Conservation (phyloP, 2,329 filamentous ascomycete species). For the Nakataea oryzae region DNA sequence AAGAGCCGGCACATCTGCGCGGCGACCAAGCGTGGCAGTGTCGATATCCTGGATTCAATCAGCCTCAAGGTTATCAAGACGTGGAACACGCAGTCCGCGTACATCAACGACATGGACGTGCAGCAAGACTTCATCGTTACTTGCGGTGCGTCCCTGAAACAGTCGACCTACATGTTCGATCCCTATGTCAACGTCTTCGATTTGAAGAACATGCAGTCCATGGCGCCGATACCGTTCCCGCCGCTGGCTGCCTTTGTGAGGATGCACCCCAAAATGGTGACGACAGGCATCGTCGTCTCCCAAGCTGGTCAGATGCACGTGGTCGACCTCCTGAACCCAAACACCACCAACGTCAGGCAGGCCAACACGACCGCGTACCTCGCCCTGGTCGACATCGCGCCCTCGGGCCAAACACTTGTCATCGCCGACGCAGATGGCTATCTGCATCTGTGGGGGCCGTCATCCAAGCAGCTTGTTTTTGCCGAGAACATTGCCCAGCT, state of each 20-base stretch:
- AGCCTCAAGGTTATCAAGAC: conserved; percentile 70
- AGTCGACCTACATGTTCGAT: conserved; percentile 71
- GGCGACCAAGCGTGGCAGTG: conserved; percentile 69
- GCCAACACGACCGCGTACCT: conserved; percentile 67
- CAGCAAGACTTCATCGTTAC: conserved; percentile 92
- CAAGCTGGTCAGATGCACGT: conserved; percentile 91
- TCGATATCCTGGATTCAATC: conserved; percentile 76
- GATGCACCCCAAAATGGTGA: conserved; percentile 93
- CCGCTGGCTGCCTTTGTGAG: conserved; percentile 88
- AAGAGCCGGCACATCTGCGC: conserved; percentile 82
- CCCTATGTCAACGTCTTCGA: conserved; percentile 94
- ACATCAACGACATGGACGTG: conserved; percentile 94
- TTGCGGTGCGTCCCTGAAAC: conserved; percentile 82
- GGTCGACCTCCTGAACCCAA: conserved; percentile 89
- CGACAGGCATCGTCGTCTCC: conserved; percentile 87
- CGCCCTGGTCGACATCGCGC: conserved; percentile 73
- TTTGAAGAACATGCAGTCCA: conserved; percentile 76
- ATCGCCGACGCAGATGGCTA: conserved; percentile 69
- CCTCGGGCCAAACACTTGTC: conserved; percentile 76
- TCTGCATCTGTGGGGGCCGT: conserved; percentile 83
- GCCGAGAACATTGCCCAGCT: conserved; percentile 70
- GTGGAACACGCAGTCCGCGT: conserved; percentile 83
- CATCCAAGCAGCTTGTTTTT: conserved; percentile 67
- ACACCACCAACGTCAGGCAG: conserved; percentile 76
- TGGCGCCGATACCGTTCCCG: conserved; percentile 86